Percentiles rank a stretch among this genome's conserved stretches.
These are phyloP conservation scores for Russula foetens DNA, from an alignment of 768 basidiomycete genomes.

Conservation along the genomic window DNA sequence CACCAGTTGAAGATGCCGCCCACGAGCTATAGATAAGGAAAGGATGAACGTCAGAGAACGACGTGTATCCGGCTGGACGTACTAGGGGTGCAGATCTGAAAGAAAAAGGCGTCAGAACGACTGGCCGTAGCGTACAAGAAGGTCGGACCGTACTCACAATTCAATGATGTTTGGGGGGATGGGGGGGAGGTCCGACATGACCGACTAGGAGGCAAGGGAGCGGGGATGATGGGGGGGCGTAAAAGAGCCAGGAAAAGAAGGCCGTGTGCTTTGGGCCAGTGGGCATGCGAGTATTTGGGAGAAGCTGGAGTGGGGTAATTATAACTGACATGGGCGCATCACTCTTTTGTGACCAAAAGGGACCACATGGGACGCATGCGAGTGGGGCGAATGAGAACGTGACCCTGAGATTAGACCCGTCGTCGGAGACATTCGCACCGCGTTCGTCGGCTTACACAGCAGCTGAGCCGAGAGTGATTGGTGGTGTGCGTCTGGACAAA, in stretches of 20 bases:
- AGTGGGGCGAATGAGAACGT: background rate
- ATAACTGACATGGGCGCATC: background rate
- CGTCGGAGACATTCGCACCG: too few relatives aligned
- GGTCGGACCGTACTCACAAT: background rate
- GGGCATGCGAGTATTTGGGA: background rate
- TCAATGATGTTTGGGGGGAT: background rate
- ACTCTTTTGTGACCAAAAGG: background rate
- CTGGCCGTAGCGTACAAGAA: too few relatives aligned
- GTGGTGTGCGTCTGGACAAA: too few relatives aligned
- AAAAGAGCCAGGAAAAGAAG: background rate
- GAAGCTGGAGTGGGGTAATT: background rate
- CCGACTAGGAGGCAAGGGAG: background rate
- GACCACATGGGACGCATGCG: background rate
- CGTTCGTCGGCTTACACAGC: too few relatives aligned
- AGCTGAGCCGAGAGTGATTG: too few relatives aligned
- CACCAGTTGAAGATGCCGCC: slow-evolving; percentile 22
- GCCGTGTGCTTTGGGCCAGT: background rate
- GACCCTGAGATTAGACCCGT: background rate
- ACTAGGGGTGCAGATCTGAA: slow-evolving; percentile 4
- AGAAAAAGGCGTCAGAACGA: background rate
- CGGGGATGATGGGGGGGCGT: background rate
- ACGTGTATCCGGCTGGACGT: background rate
- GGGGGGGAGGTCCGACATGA: background rate
- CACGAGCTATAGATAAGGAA: background rate
- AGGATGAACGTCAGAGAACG: background rate